Percentiles rank a stretch among this genome's conserved stretches.
Conservation (phyloP, 1,284 basidiomycete species). For the Pseudozyma sp. region DNA sequence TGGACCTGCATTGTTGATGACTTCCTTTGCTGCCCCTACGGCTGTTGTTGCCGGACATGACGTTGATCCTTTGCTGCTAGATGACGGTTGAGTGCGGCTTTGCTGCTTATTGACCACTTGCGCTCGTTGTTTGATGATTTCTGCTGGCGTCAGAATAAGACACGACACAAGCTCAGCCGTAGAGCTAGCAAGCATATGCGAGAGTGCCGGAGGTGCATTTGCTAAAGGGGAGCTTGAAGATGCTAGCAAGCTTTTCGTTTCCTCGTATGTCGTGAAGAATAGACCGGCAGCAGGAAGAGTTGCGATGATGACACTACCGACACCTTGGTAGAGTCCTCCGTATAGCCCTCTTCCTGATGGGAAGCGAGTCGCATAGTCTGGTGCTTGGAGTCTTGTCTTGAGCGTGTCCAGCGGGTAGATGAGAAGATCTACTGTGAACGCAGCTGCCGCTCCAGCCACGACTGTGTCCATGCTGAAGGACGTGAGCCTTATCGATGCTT, state of each 20-base stretch:
- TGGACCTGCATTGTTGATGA: constrained; percentile 11
- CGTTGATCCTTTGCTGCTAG: not conserved
- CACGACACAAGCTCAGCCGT: constrained; percentile 62
- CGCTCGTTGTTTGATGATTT: constrained; percentile 61
- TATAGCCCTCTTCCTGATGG: constrained; percentile 83
- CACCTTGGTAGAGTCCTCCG: constrained; percentile 89
- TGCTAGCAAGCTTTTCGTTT: constrained; percentile 46
- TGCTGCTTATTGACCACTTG: constrained; percentile 57
- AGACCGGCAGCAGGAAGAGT: constrained; percentile 82
- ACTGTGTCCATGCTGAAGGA: constrained; percentile 41
- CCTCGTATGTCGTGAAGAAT: constrained; percentile 62
- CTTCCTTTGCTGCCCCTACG: constrained; percentile 28
- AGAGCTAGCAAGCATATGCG: constrained; percentile 51
- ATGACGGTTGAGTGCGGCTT: not conserved
- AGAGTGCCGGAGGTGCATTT: constrained; percentile 37
- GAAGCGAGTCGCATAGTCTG: constrained; percentile 78
- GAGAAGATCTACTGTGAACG: constrained; percentile 77
- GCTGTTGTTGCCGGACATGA: constrained; percentile 25
- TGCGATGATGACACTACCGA: constrained; percentile 95
- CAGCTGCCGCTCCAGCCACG: constrained; percentile 61
- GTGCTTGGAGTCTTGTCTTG: constrained; percentile 93
- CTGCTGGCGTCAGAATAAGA: constrained; percentile 58
- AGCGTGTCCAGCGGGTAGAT: constrained; percentile 97
- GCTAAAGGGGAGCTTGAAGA: constrained; percentile 39
- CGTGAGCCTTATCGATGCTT: not conserved